Evolutionary conservation across 1,284 basidiomycete species (phyloP).

Genomic region (Tilletia horrida): DNA sequence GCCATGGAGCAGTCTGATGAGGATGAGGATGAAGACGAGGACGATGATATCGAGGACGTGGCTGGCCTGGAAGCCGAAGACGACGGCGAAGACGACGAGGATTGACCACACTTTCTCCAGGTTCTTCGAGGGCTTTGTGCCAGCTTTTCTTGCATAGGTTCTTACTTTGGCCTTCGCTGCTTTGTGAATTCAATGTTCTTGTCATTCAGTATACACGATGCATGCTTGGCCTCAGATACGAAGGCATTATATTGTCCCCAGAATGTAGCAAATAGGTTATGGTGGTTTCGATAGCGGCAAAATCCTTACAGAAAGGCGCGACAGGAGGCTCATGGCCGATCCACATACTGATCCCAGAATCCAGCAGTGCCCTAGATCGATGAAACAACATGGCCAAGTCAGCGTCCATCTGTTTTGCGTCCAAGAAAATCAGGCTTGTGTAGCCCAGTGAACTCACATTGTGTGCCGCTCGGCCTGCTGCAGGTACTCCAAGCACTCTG

Average conservation of each 20-base stretch:
- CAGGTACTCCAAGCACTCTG: slow-evolving; percentile 68
- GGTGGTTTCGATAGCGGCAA: too few species aligned
- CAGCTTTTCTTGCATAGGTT: not conserved
- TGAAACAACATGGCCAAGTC: too few species aligned
- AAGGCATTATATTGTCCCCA: too few species aligned
- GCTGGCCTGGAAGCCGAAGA: not conserved
- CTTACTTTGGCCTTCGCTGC: not conserved
- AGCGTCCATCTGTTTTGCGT: too few species aligned
- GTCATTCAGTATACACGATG: too few species aligned
- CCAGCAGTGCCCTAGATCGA: slow-evolving; percentile 17
- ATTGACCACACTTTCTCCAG: not conserved
- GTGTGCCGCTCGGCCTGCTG: slow-evolving; percentile 60
- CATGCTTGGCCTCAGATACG: too few species aligned
- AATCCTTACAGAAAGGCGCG: not conserved
- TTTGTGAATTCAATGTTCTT: not conserved
- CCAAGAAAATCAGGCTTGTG: too few species aligned
- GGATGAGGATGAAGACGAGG: not conserved
- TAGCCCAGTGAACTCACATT: slow-evolving; percentile 75
- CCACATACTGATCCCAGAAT: slow-evolving; percentile 22
- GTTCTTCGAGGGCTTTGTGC: not conserved
- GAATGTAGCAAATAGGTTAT: not conserved
- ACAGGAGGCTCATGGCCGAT: not conserved
- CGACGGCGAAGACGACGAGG: slow-evolving; percentile 3
- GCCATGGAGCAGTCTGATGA: slow-evolving; percentile 12
- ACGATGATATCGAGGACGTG: not conserved